These are phyloP conservation scores for Euptelea pleiosperma DNA, from an alignment of 164 flowering plant genomes.

Conservation along the genomic window DNA sequence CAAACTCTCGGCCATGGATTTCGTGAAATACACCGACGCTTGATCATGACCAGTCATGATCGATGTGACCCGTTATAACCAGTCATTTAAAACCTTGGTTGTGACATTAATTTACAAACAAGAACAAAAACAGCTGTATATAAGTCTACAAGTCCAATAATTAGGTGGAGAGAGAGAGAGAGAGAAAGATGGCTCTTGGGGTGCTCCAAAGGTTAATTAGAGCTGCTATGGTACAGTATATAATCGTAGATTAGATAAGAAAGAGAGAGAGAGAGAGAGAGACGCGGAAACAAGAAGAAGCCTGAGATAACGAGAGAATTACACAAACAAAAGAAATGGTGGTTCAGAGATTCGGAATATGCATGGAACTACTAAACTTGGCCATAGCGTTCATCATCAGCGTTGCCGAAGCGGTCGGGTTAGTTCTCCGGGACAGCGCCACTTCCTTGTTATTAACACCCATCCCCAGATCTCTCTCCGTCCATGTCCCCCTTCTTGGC, in stretches of 20 bases:
- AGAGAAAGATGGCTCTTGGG: not conserved
- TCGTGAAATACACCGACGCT: no score
- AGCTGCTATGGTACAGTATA: not conserved
- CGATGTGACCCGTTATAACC: no score
- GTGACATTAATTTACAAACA: no score
- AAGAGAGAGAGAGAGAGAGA: not conserved
- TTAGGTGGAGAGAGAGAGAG: no score
- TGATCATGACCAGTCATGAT: no score
- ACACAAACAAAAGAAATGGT: not conserved
- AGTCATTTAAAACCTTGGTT: no score
- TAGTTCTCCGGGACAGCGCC: not conserved
- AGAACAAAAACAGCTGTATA: no score
- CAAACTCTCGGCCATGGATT: no score
- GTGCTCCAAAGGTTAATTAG: not conserved
- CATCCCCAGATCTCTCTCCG: not conserved
- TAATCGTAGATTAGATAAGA: not conserved
- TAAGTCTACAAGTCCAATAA: no score
- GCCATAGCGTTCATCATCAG: constrained; percentile 7
- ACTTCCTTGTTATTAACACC: not conserved
- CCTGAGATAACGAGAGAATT: not conserved
- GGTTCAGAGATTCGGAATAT: constrained; percentile 11
- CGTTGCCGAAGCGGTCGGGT: constrained; percentile 8
- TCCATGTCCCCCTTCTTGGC: not conserved
- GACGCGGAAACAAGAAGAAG: not conserved
- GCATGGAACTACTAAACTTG: constrained; percentile 8